These are phyloP conservation scores for Arthrobotrys megalospora DNA, from an alignment of 2,329 filamentous ascomycete genomes.

Conservation along the genomic window DNA sequence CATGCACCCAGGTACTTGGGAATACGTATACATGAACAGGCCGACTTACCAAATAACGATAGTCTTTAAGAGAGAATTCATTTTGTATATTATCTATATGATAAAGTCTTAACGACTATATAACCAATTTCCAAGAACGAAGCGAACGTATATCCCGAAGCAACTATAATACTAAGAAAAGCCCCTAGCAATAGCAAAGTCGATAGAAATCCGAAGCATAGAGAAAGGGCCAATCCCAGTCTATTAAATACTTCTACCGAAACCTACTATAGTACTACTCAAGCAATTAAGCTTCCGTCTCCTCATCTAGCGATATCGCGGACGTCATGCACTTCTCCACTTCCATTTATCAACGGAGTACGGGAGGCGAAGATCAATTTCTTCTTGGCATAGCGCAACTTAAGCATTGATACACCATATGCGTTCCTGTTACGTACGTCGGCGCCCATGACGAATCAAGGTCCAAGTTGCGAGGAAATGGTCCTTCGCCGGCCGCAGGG, in stretches of 20 bases:
- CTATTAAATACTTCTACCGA: no score
- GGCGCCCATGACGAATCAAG: background rate
- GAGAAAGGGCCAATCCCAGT: no score
- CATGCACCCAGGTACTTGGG: background rate
- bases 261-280: no score
- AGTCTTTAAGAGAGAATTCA: background rate
- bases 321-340: conserved; percentile 22
- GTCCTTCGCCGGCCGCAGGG: conserved; percentile 12
- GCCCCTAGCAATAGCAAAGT: no score
- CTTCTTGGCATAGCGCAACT: conserved; percentile 4
- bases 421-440: background rate
- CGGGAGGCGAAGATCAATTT: background rate
- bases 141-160: no score
- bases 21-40: background rate
- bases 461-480: background rate
- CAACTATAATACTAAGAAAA: no score
- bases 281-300: no score
- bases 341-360: conserved; percentile 15
- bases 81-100: background rate
- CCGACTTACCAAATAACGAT: background rate
- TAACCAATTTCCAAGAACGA: background rate
- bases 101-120: background rate
- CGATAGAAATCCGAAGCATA: no score
- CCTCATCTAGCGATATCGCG: background rate
- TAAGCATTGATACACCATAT: background rate